Conservation (phyloP, 495 filamentous ascomycete genomes). For the Tuber melanosporum region DNA sequence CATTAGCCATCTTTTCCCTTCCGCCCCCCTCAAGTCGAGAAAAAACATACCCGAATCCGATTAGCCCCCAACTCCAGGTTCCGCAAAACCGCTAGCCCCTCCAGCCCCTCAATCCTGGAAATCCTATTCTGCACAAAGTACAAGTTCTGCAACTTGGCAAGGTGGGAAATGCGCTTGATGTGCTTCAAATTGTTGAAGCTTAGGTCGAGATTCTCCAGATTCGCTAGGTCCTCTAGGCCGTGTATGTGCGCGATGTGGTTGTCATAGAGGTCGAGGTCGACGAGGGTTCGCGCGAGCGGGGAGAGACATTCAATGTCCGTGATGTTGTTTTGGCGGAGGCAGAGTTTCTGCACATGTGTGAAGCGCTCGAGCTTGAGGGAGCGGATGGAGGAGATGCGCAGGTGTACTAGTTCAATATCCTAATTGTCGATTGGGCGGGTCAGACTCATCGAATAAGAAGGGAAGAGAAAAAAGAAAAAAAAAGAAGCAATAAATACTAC, state of each 20-base stretch:
- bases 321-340: conserved; percentile 90
- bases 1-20: conserved; percentile 7
- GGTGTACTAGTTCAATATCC: conserved; percentile 87
- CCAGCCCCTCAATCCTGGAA: conserved; percentile 72
- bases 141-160: conserved; percentile 71
- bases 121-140: conserved; percentile 97
- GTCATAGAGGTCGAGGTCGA: conserved; percentile 93
- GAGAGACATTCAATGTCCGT: conserved; percentile 66
- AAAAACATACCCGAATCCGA: conserved; percentile 59
- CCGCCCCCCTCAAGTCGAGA: conserved; percentile 9
- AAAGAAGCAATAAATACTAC: conserved; percentile 23
- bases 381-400: conserved; percentile 70
- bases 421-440: conserved; percentile 40
- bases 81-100: conserved; percentile 62
- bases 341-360: conserved; percentile 67
- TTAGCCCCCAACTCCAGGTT: conserved; percentile 92
- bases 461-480: not conserved
- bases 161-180: conserved; percentile 79
- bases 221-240: conserved; percentile 67
- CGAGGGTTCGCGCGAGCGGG: conserved; percentile 56
- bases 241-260: conserved; percentile 87
- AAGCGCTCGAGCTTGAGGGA: conserved; percentile 78
- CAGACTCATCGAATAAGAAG: not conserved
- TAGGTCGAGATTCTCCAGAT: conserved; percentile 75
- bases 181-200: conserved; percentile 99